Evolutionary conservation across 2,329 filamentous ascomycete genomes (phyloP), one percentile per base, ranked within the genome.

Genomic region (Dichotomopilus funicola): DNA sequence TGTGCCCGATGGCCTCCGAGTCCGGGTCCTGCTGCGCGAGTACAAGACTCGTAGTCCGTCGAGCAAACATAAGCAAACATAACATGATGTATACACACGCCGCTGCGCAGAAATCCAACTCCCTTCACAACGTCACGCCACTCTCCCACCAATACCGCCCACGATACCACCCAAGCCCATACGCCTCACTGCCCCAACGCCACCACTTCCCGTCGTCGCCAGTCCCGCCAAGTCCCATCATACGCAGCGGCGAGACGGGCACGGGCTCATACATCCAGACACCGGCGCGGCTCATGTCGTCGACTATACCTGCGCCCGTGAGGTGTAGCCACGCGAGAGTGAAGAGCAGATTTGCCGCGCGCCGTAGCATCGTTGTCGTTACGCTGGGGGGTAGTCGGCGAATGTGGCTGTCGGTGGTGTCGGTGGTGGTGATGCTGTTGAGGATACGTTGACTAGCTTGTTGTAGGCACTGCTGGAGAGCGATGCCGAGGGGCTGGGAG

Each of bases 241-340:
- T 80, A 33, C 89, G 76, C n/a, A 91, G 66, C 0, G 79, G 66
- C 53, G 89, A 95, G 7, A 92, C 61, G 0, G 91, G 89, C n/a
- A 95, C 71, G 0, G 90, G 89, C 69, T 96, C 90, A 59, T 83
- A 83, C 11, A 95, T 70, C 88, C 88, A 96, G 0, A 95, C 65
- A 0, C 89, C 90, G 0, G 83, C 80, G 9, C 78, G 76, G 0
- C 85, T 79, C 67, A 95, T 84, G 65, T 96, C 91, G 66, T 95
- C 83, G 9, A 83, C 75, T n/a, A 96, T 76, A 38, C 84, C 68
- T 42, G 75, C 75, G 0, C 80, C 79, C 0, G 88, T 92, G 12
- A 75, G 68, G 53, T 83, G 81, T 57, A 95, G 72, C 89, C 89
- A 96, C 0, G 68, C 63, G 5, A 83, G 60, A 1, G 83, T 78